Base-by-base conservation (phyloP, 1,284 basidiomycete species). In the Anthracocystis walkeri region DNA sequence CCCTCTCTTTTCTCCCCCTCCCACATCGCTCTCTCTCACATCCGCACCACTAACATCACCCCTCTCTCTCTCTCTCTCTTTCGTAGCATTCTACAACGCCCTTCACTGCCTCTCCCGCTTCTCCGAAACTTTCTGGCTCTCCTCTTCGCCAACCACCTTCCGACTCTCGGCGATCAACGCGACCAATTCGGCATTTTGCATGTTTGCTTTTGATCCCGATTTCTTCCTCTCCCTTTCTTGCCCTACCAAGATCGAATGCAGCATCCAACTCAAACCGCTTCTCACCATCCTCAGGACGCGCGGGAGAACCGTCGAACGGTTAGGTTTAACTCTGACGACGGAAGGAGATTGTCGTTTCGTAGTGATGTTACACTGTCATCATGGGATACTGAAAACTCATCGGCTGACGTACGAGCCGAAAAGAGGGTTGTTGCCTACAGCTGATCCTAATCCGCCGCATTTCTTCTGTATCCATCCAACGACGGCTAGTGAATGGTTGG, bases 111-210 rank as follows among this genome's bases (percentile, higher is more conserved):
- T 77, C 18, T 14, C 51, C 4, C 51, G 63, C 0, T 77, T 77
- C 63, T 72, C 69, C n/a, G 75, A 77, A 12, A 66, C 69, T 0
- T 77, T 77, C 40, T 77, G 70, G 75, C 57, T 77, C 18, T 14
- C 49, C 27, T 6, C 29, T 5, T 29, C 29, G 38, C 49, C 31
- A 10, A 25, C 27, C 14, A 44, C 44, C 62, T 65, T 83, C 3
- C 75, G 80, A 11, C 63, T 82, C 5, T 75, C 75, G 4, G 71
- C 79, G 2, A 81, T 83, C 63, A 83, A 83, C 38, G 48, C 77
- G 2, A 68, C 80, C 48, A 72, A 77, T 29, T 83, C 82, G 31
- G 82, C 80, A 4, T 83, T 82, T 25, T 77, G 73, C 64, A 60
- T 77, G 45, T 81, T 83, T 31, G 58, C 64, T 20, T 75, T 82